Conservation (phyloP, 2,329 filamentous ascomycete species). For the Aspergillus ochraceoroseus region DNA sequence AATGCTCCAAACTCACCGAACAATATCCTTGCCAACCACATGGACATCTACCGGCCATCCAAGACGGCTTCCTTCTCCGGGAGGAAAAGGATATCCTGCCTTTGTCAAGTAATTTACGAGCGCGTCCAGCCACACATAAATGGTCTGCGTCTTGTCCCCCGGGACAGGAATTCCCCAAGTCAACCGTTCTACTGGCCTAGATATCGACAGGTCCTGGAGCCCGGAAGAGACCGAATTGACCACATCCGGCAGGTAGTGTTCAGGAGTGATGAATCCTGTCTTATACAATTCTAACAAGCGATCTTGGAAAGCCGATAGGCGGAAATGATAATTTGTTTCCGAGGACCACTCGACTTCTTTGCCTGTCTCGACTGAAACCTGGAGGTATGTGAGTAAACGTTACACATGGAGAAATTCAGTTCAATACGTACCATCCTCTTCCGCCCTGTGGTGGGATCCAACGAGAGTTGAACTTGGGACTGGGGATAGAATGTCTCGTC, state of each 20-base stretch:
- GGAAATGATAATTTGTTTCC: slow-evolving; percentile 93
- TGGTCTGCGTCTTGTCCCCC: slow-evolving; percentile 76
- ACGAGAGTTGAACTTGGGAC: slow-evolving; percentile 63
- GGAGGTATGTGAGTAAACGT: slow-evolving; percentile 13
- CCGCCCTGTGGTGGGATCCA: slow-evolving; percentile 74
- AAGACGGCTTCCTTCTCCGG: slow-evolving; percentile 56
- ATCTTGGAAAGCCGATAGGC: slow-evolving; percentile 76
- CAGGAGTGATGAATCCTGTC: slow-evolving; percentile 73
- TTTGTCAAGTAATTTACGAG: slow-evolving; percentile 90
- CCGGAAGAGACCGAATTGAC: slow-evolving; percentile 69
- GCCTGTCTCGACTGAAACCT: slow-evolving; percentile 74
- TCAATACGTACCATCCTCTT: slow-evolving; percentile 61
- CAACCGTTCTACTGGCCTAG: slow-evolving; percentile 70
- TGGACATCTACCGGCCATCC: slow-evolving; percentile 92
- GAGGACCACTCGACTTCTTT: slow-evolving; percentile 93
- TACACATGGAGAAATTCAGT: neutral
- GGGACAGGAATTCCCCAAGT: slow-evolving; percentile 88
- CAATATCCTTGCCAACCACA: slow-evolving; percentile 92
- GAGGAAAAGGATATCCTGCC: slow-evolving; percentile 72
- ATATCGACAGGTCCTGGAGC: slow-evolving; percentile 83
- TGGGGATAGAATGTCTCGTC: slow-evolving; percentile 95
- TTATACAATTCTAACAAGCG: slow-evolving; percentile 72
- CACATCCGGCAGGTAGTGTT: slow-evolving; percentile 69
- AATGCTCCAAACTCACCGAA: slow-evolving; percentile 49
- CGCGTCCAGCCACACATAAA: slow-evolving; percentile 98